Base-by-base conservation (phyloP, 2,329 filamentous ascomycete genomes). In the Hymenoscyphus occultus region DNA sequence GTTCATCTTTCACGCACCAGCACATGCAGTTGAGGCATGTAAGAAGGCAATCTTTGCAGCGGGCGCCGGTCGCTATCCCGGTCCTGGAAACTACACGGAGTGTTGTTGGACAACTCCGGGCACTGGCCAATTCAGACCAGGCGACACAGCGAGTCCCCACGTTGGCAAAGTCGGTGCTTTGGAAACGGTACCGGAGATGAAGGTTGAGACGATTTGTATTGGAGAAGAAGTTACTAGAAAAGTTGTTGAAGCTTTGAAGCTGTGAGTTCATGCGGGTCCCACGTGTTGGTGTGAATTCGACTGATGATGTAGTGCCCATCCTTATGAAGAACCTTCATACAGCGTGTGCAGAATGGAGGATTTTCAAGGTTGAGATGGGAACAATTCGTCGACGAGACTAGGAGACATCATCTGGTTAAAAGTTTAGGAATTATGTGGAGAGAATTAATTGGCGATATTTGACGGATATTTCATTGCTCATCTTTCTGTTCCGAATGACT, bases 51-150 rank as follows among this genome's bases (percentile, higher is more conserved):
- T 87, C 69, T 86, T 87, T 73, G 78, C 77, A n/a, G 82, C 83
- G 16, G 84, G 84, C n/a, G 84, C 84, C 2, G 84, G 85, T 32
- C 76, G 80, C 12, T 84, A 82, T 57, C 68, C 69, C n/a, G 65
- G 66, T 5, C 54, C 60, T 2, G 64, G 67, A 39, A 80, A 80
- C 70, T 86, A 86, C 71, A 84, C 81, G 31, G 83, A 87, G 69
- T 82, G 79, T 73, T 82, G 81, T 74, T 87, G 79, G 78, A 77
- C 78, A 2, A 75, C 78, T 0, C 68, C 76, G 3, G 89, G 89
- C 4, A 85, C 79, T 0, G 87, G 87, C 0, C 88, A 91, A 72
- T 92, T 91, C 75, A 82, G 85, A 0, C 88, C 88, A 0, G 86
- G 85, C 0, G 80, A 81, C 63, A 74, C 78, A 0, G 86, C 89